A percentile compares a stretch with the other conserved stretches of the same genome.
Evolutionary conservation across 140 eudicot species (phyloP).

Genomic region (Senecio squalidus): DNA sequence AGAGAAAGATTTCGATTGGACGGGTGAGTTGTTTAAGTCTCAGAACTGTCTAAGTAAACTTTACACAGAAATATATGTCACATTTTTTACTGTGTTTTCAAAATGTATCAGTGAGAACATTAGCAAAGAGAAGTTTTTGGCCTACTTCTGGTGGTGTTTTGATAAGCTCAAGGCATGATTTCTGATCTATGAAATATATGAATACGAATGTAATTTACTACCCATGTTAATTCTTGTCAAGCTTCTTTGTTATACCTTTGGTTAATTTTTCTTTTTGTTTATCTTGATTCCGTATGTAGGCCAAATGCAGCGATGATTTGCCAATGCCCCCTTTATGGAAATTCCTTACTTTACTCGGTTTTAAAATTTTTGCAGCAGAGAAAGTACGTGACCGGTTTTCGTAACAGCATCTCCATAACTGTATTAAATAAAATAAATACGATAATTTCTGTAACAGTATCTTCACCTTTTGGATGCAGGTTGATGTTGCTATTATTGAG

Average conservation of each 20-base stretch:
- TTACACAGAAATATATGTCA: no score
- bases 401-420: background rate
- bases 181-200: constrained; percentile 9
- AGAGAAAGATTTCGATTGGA: constrained; percentile 82
- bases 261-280: background rate
- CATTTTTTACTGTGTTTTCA: constrained; percentile 32
- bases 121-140: constrained; percentile 77
- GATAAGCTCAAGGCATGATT: constrained; percentile 77
- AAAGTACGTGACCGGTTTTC: constrained; percentile 36
- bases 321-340: constrained; percentile 96
- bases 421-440: background rate
- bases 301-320: constrained; percentile 52
- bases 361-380: constrained; percentile 79
- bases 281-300: constrained; percentile 43
- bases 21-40: constrained; percentile 54
- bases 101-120: constrained; percentile 82
- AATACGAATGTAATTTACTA: constrained; percentile 10
- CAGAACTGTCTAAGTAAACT: no score
- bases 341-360: constrained; percentile 90
- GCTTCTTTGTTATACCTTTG: constrained; percentile 7
- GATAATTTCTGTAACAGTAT: background rate
- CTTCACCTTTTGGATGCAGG: constrained; percentile 41
- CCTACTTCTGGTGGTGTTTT: constrained; percentile 95
- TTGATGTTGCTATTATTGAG: constrained; percentile 88
- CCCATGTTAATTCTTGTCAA: constrained; percentile 2